Evolutionary conservation across 2,329 filamentous ascomycete genomes (phyloP), one percentile per base, ranked within the genome.

Genomic region (Pyrenochaeta sp.): DNA sequence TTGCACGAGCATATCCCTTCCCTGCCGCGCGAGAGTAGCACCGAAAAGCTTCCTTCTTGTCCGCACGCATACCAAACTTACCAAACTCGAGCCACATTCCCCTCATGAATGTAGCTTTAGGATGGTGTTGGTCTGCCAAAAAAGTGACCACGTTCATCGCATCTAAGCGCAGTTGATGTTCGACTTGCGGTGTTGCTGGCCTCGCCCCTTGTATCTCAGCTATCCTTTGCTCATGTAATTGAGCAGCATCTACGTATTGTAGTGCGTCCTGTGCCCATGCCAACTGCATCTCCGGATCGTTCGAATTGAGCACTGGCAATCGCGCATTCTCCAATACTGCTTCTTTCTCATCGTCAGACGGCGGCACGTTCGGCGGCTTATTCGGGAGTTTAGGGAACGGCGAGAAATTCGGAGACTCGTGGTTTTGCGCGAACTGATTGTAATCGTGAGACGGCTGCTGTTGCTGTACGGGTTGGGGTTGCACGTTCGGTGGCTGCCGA

Each of bases 61-160:
- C 95, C 59, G 93, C 84, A 28, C 93, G 88, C 77, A 90, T 88
- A 39, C 92, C 93, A 74, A 97, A 98, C 74, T 97, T 96, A 68
- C 95, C 95, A 83, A 98, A 99, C 76, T 99, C 95, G 50, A 96
- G 84, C 95, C 95, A 99, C 85, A 96, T 97, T 58, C 93, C 92
- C 70, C 89, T 89, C 82, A 98, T 92, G 76, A 98, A 99, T 66
- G 96, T 88, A 25, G 95, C 95, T 73, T 95, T 93, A 25, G 95
- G 95, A 69, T 99, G 95, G 62, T 90, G 88, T 77, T 99, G 95
- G 51, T 93, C 90, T 25, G 94, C 91, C 36, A 99, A 83, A 75
- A 97, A 97, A 54, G 86, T 86, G 68, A 97, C 90, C 61, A 99
- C 95, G 74, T 93, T 97, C 80, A 97, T 85, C 32, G 95, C 93